Base-by-base conservation (phyloP, 2,329 filamentous ascomycete genomes). In the Fusarium lyarnte region DNA sequence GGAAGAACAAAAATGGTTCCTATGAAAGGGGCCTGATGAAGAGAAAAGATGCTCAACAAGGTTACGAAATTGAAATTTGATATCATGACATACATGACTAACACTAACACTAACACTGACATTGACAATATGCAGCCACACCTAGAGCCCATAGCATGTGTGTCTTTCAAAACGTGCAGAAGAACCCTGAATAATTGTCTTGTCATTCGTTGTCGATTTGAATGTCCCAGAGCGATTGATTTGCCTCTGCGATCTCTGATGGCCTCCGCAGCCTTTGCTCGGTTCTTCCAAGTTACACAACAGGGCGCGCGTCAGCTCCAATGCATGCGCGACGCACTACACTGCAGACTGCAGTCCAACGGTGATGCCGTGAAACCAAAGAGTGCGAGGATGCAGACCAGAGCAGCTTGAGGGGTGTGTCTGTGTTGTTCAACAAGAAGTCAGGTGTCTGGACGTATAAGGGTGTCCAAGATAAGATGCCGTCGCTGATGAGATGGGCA, bases 281-380 rank as follows among this genome's bases (percentile, higher is more conserved):
- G 19, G 27, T 45, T 53, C 47, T 52, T 46, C 60, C 57, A 49
- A 61, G 74, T 66, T 74, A 52, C 70, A 76, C 62, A 73, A 54
- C 63, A 67, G 51, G 55, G 54, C 38, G 66, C 66, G 63, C 59
- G 65, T 72, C 73, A 66, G 58, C 73, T 70, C 42, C 42, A 64
- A 65, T 39, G 74, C 63, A 76, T 74, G 69, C 74, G 66, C 63
- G 58, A 69, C 54, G 68, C 62, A 70, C 53, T 60, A 33, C 38
- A 43, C 45, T 47, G 41, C 39, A 54, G 64, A 66, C 55, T 57
- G 58, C 43, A 25, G 68, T 72, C 46, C 47, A 77, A 76, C 74
- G 75, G 75, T 65, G 60, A 69, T 74, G 71, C 73, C 62, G 73
- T 72, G 63, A 60, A 61, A 76, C 73, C 69, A 57, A 46, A 23